Evolutionary conservation across 345 rosid species (phyloP).

Genomic region (Arabis alpina): DNA sequence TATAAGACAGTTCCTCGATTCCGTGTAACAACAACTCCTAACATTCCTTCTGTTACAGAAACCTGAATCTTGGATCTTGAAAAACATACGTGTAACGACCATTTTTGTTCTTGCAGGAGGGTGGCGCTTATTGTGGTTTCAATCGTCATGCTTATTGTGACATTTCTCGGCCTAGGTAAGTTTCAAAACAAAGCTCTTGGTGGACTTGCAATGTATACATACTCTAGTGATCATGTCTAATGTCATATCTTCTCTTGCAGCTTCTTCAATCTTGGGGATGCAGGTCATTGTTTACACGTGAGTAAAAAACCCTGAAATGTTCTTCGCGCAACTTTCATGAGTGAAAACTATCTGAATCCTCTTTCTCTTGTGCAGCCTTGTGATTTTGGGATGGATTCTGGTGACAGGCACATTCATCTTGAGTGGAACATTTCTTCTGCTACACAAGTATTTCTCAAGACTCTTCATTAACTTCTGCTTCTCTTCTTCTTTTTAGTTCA

Average conservation of each 20-base stretch:
- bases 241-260: conserved; percentile 46
- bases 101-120: conserved; percentile 56
- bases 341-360: conserved; percentile 21
- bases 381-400: conserved; percentile 83
- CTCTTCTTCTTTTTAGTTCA: conserved; percentile 4
- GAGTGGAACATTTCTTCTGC: conserved; percentile 83
- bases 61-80: background rate
- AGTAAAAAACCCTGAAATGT: conserved; percentile 39
- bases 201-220: background rate
- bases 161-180: conserved; percentile 87
- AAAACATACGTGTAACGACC: background rate
- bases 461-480: background rate
- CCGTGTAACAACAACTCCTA: conserved; percentile 56
- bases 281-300: conserved; percentile 80
- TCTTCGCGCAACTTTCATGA: background rate
- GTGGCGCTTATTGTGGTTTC: conserved; percentile 66
- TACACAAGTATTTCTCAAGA: conserved; percentile 77
- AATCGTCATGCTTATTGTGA: conserved; percentile 76
- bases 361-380: conserved; percentile 63
- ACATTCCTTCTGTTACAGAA: background rate
- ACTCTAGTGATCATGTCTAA: conserved; percentile 8
- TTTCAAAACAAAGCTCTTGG: background rate
- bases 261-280: conserved; percentile 77
- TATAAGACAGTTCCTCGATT: conserved; percentile 64
- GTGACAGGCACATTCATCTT: conserved; percentile 88